phyloP scores from a whole-genome alignment of 2,329 filamentous ascomycete genomes.

The Fusarium nematophilum region DNA sequence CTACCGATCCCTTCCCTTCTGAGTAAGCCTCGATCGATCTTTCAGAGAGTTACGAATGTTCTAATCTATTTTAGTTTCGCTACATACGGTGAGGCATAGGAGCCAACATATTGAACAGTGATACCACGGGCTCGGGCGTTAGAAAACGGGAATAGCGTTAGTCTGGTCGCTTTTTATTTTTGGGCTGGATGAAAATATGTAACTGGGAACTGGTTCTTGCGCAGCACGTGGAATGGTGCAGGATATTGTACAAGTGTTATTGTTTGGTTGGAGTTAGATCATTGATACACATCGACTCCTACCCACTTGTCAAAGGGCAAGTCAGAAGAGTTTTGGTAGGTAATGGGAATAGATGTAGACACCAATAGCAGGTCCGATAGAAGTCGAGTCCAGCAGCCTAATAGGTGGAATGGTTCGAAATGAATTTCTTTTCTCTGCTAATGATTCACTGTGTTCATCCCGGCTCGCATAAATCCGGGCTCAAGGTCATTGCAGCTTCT shows the following conservation, averaged over 20 bases:
- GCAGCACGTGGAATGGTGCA: not conserved
- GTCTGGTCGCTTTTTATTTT: not conserved
- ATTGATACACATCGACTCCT: not conserved
- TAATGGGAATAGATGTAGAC: not conserved
- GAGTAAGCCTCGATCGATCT: conserved; percentile 51
- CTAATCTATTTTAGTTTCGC: conserved; percentile 48
- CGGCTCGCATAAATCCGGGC: not conserved
- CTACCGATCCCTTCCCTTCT: conserved; percentile 53
- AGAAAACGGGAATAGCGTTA: conserved; percentile 26
- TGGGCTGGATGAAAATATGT: conserved; percentile 3
- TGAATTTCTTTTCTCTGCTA: not conserved
- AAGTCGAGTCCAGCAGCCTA: not conserved
- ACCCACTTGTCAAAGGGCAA: not conserved
- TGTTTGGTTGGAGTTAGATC: not conserved
- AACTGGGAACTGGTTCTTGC: conserved; percentile 11
- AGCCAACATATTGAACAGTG: conserved; percentile 18
- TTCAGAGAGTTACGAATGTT: not conserved
- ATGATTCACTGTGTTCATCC: not conserved
- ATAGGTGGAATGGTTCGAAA: no score
- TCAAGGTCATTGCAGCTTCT: not conserved
- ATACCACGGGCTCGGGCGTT: conserved; percentile 38
- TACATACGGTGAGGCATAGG: conserved; percentile 55
- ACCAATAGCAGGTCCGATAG: not conserved
- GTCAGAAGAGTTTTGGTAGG: not conserved
- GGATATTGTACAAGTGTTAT: conserved; percentile 8